Percentiles rank a stretch among this genome's conserved stretches.
phyloP scores from a whole-genome alignment of 1,284 basidiomycete species.

The Hemileia vastatrix region DNA sequence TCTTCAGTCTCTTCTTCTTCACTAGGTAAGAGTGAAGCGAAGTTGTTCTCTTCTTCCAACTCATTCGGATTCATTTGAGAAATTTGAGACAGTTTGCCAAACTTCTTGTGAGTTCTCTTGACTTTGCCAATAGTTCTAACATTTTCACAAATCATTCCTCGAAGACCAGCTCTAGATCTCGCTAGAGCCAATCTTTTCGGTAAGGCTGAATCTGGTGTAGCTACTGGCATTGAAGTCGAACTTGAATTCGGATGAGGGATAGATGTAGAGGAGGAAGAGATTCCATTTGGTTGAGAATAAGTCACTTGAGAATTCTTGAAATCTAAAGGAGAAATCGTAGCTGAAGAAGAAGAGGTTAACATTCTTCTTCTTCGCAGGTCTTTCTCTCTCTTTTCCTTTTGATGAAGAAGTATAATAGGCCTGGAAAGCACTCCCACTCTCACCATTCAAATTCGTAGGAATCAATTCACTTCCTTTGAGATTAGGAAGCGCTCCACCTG shows the following conservation, averaged over 20 bases:
- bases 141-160: constrained; percentile 33
- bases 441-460: not conserved
- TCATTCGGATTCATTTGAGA: constrained; percentile 25
- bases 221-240: not conserved
- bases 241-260: not conserved
- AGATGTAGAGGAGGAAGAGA: not conserved
- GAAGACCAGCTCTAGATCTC: constrained; percentile 26
- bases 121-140: constrained; percentile 36
- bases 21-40: constrained; percentile 25
- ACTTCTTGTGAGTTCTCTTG: constrained; percentile 36
- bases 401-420: too few relatives aligned
- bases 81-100: constrained; percentile 29
- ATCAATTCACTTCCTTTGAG: not conserved
- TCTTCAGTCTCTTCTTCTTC: constrained; percentile 26
- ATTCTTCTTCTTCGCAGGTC: too few relatives aligned
- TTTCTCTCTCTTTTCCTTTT: too few relatives aligned
- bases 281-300: not conserved
- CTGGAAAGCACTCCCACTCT: not conserved
- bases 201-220: not conserved
- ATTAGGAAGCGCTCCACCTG: not conserved
- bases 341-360: not conserved
- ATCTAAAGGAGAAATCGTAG: not conserved
- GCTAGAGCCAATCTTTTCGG: not conserved
- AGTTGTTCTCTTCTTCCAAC: constrained; percentile 35
- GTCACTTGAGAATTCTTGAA: not conserved